Evolutionary conservation across 352 stramenopile genomes (phyloP).

Genomic region (Phytophthora quininea): DNA sequence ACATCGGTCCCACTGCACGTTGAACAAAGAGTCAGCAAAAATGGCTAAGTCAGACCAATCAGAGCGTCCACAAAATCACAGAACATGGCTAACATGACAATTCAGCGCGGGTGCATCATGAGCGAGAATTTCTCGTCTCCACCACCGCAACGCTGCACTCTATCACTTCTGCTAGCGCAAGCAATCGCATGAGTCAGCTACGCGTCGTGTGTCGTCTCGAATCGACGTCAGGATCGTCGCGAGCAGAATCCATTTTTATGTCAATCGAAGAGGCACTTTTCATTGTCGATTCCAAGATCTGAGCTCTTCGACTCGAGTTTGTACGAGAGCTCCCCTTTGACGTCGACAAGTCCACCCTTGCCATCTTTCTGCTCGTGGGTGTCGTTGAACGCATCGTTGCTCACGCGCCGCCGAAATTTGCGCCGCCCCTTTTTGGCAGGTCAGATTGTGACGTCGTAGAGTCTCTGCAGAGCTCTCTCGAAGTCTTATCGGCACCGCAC

Average conservation of each 20-base stretch:
- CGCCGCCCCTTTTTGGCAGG: not conserved
- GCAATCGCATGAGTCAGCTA: not conserved
- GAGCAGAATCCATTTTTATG: slow-evolving; percentile 27
- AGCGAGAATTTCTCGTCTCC: no score
- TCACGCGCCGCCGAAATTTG: slow-evolving; percentile 1
- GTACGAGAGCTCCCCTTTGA: no score
- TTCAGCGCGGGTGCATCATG: not conserved
- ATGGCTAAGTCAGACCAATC: not conserved
- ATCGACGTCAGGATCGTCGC: not conserved
- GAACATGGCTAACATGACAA: not conserved
- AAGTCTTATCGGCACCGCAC: slow-evolving; percentile 13
- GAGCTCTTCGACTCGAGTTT: not conserved
- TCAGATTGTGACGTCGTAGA: slow-evolving; percentile 6
- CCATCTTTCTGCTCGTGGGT: slow-evolving; percentile 8
- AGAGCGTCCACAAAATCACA: not conserved
- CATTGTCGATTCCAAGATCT: slow-evolving; percentile 16
- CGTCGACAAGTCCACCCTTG: not conserved
- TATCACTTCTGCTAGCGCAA: no score
- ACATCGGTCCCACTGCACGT: slow-evolving; percentile 15
- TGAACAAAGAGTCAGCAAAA: slow-evolving; percentile 17
- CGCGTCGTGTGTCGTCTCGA: not conserved
- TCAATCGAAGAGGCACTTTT: slow-evolving; percentile 27
- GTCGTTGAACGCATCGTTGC: slow-evolving; percentile 17
- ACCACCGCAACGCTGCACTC: no score
- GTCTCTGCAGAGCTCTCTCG: slow-evolving; percentile 18